These are phyloP conservation scores for Rhodotorula babjevae DNA, from an alignment of 768 basidiomycete genomes.

Conservation along the genomic window DNA sequence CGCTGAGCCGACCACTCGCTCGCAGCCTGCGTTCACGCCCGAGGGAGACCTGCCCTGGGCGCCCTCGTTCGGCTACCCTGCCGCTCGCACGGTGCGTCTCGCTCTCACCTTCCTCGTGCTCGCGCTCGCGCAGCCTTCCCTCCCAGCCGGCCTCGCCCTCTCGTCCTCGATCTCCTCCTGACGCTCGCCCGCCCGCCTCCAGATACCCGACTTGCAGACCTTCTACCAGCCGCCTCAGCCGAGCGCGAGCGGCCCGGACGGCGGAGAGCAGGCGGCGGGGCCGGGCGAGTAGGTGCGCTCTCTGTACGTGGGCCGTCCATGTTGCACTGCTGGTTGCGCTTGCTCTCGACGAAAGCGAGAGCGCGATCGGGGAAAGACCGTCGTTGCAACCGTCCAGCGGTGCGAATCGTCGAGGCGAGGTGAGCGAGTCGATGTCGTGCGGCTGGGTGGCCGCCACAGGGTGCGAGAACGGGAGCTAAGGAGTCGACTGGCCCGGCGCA, in stretches of 20 bases:
- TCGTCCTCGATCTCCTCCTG: neutral
- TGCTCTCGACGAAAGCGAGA: too few species aligned
- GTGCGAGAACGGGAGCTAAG: too few species aligned
- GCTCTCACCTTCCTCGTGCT: too few species aligned
- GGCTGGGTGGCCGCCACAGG: too few species aligned
- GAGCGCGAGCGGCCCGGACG: neutral
- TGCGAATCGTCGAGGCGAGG: too few species aligned
- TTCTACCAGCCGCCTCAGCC: neutral
- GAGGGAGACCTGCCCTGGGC: neutral
- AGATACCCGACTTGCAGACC: neutral
- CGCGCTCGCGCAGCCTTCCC: neutral
- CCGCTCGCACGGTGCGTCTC: neutral
- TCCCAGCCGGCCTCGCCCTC: neutral
- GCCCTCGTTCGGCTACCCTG: neutral
- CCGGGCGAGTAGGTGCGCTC: too few species aligned
- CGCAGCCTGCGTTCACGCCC: neutral
- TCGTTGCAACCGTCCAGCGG: too few species aligned
- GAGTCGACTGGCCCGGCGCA: too few species aligned
- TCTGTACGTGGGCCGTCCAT: too few species aligned
- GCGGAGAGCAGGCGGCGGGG: neutral
- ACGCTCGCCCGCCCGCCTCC: neutral
- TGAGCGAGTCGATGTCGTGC: too few species aligned
- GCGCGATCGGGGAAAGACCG: too few species aligned
- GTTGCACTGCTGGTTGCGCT: neutral
- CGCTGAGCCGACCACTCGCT: too few species aligned